phyloP scores from a whole-genome alignment of 306 rosid species.

The Crataegus laevigata region DNA sequence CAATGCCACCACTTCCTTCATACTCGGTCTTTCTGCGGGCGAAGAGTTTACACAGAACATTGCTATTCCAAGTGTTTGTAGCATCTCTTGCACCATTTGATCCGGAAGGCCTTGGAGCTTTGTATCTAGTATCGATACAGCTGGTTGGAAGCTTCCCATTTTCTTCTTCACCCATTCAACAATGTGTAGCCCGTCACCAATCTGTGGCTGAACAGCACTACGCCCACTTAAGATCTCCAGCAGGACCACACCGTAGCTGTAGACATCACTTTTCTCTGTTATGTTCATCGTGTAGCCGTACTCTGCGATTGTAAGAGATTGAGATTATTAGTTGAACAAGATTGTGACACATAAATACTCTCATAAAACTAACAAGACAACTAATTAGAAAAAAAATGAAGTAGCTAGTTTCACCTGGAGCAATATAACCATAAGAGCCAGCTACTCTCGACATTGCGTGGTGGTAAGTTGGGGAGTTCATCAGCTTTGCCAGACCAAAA shows the following conservation, averaged over 20 bases:
- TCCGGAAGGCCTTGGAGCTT: constrained; percentile 89
- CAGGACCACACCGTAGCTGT: constrained; percentile 91
- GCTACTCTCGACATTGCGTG: constrained; percentile 97
- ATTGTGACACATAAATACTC: neutral
- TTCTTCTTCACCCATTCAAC: constrained; percentile 99
- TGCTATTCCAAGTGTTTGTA: constrained; percentile 95
- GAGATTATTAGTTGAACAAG: neutral
- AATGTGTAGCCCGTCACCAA: constrained; percentile 84
- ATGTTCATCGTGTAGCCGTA: constrained; percentile 98
- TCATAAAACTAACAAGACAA: neutral
- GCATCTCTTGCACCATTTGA: constrained; percentile 98
- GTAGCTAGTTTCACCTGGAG: constrained; percentile 59
- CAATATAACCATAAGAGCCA: constrained; percentile 95
- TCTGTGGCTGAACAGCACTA: constrained; percentile 65
- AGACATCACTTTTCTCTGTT: constrained; percentile 97
- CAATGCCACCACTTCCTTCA: constrained; percentile 95
- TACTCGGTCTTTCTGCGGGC: constrained; percentile 74
- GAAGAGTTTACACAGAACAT: constrained; percentile 97
- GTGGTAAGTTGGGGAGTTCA: constrained; percentile 73
- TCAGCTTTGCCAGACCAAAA: constrained; percentile 90
- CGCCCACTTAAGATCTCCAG: constrained; percentile 88
- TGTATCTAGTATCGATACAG: constrained; percentile 64
- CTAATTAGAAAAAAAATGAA: neutral
- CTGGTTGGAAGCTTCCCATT: constrained; percentile 97
- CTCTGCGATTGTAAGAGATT: constrained; percentile 36